Conservation (phyloP, 805 yeast species). For the Starmerella sirachaensis region DNA sequence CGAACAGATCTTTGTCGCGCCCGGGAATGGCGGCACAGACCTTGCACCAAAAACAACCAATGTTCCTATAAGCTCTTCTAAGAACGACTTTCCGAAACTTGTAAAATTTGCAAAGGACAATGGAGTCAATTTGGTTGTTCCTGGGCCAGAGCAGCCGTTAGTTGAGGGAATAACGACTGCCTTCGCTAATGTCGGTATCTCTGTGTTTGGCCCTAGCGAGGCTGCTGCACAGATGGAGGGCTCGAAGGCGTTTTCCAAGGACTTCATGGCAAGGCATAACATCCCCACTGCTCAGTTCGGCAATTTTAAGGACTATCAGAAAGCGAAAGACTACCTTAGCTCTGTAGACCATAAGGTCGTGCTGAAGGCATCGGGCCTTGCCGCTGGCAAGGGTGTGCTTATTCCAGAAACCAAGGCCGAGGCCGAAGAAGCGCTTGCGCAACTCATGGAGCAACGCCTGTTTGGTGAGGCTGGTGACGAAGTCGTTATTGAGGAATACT, state of each 20-base stretch:
- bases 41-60: constrained; percentile 46
- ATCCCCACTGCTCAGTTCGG: constrained; percentile 91
- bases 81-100: constrained; percentile 55
- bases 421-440: constrained; percentile 71
- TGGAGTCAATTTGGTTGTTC: constrained; percentile 62
- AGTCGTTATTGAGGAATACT: constrained; percentile 87
- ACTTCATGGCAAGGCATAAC: constrained; percentile 79
- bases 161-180: constrained; percentile 78
- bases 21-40: constrained; percentile 87
- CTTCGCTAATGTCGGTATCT: constrained; percentile 74
- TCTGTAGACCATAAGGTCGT: constrained; percentile 65
- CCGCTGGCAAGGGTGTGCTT: constrained; percentile 97
- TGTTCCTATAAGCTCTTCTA: constrained; percentile 54
- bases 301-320: constrained; percentile 65
- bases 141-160: constrained; percentile 99
- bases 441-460: constrained; percentile 77
- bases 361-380: constrained; percentile 93
- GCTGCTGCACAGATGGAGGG: constrained; percentile 94
- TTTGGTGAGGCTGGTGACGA: constrained; percentile 93
- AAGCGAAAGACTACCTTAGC: constrained; percentile 61
- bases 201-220: constrained; percentile 92
- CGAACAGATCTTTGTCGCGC: constrained; percentile 71
- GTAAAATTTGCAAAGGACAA: constrained; percentile 64
- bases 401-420: constrained; percentile 77
- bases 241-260: constrained; percentile 86